These are phyloP conservation scores for Melastoma candidum DNA, from an alignment of 441 rosid species.

Conservation along the genomic window DNA sequence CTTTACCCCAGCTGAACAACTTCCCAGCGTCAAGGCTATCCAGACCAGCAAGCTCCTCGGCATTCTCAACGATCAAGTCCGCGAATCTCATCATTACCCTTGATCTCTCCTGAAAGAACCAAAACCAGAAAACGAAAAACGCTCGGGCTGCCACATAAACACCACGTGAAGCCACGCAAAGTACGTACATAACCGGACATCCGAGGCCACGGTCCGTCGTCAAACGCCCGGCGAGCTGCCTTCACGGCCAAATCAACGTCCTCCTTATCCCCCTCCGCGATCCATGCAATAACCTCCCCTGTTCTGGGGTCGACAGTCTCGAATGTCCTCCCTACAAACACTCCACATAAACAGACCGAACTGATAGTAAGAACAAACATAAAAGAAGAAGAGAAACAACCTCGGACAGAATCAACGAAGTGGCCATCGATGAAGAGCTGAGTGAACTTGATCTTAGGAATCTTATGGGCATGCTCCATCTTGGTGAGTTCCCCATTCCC, in stretches of 20 bases:
- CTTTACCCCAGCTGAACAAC: conserved; percentile 29
- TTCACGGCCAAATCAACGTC: conserved; percentile 70
- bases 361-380: too few species aligned
- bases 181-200: conserved; percentile 49
- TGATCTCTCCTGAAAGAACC: conserved; percentile 42
- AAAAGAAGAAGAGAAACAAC: too few species aligned
- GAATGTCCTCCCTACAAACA: conserved; percentile 20
- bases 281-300: conserved; percentile 37
- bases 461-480: conserved; percentile 3
- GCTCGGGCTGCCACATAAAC: too few species aligned
- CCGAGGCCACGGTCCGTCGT: conserved; percentile 87
- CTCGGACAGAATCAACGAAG: conserved; percentile 24
- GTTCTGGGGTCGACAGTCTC: conserved; percentile 44
- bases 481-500: too few species aligned
- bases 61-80: conserved; percentile 48
- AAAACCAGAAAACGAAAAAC: too few species aligned
- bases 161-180: too few species aligned
- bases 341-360: too few species aligned
- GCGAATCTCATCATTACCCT: conserved; percentile 53
- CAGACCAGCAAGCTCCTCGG: conserved; percentile 58
- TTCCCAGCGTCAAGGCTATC: conserved; percentile 71
- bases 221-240: conserved; percentile 78
- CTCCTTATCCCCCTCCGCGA: conserved; percentile 57
- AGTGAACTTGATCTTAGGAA: conserved; percentile 55
- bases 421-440: conserved; percentile 73